These are phyloP conservation scores for Phytophthora sp. DNA, from an alignment of 352 stramenopile genomes.

Conservation along the genomic window DNA sequence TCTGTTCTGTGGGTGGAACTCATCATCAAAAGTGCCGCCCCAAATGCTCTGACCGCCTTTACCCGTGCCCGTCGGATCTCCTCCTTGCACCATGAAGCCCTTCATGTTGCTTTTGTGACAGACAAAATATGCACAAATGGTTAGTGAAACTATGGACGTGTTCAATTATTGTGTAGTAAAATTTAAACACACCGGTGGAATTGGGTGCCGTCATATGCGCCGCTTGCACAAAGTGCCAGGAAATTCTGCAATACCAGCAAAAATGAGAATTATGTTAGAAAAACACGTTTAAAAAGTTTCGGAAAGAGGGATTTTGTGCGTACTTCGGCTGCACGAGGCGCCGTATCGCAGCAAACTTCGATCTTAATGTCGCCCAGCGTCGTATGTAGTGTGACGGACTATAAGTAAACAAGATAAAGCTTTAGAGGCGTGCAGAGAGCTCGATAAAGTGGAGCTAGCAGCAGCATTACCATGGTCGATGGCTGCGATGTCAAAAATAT, in stretches of 20 bases:
- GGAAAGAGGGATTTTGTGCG: background rate
- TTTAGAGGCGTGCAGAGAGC: slow-evolving; percentile 7
- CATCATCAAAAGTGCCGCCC: slow-evolving; percentile 89
- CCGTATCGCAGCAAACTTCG: slow-evolving; percentile 96
- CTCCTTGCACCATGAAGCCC: slow-evolving; percentile 90
- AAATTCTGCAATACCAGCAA: slow-evolving; percentile 90
- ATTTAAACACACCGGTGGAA: slow-evolving; percentile 81
- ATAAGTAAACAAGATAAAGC: background rate
- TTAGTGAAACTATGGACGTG: too few species aligned
- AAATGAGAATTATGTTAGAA: slow-evolving; percentile 2
- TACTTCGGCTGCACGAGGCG: slow-evolving; percentile 87
- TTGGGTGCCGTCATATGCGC: slow-evolving; percentile 90
- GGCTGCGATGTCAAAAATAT: slow-evolving; percentile 13
- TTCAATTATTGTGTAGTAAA: too few species aligned
- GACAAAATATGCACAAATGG: background rate
- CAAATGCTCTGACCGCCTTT: slow-evolving; percentile 93
- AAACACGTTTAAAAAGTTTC: background rate
- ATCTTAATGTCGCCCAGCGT: slow-evolving; percentile 96
- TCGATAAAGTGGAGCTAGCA: background rate
- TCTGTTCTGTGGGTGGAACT: slow-evolving; percentile 91
- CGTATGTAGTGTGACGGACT: slow-evolving; percentile 96
- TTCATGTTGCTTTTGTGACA: slow-evolving; percentile 75
- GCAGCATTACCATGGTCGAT: slow-evolving; percentile 28
- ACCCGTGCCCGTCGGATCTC: slow-evolving; percentile 90
- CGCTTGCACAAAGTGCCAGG: slow-evolving; percentile 93